A percentile compares a stretch with the other conserved stretches of the same genome.
Conservation (phyloP, 2,329 filamentous ascomycete species). For the Kalmusia sp. region DNA sequence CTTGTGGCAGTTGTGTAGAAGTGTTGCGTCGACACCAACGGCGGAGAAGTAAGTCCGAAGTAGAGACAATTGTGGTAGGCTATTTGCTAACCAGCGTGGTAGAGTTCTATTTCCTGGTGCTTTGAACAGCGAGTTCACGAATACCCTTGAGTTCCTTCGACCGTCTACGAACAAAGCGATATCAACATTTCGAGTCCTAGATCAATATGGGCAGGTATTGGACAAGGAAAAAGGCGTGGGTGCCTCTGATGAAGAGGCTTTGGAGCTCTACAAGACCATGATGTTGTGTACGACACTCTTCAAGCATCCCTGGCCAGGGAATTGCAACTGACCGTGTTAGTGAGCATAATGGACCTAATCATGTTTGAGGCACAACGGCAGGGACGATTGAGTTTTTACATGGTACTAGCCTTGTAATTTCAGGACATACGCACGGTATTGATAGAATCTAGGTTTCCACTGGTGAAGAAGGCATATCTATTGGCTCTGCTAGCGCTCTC, state of each 20-base stretch:
- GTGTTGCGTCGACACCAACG: conserved; percentile 64
- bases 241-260: conserved; percentile 67
- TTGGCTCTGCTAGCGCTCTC: conserved; percentile 85
- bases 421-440: too few relatives aligned
- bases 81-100: conserved; percentile 1
- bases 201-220: conserved; percentile 84
- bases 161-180: conserved; percentile 77
- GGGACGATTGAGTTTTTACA: conserved; percentile 94
- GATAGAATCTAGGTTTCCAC: conserved; percentile 66
- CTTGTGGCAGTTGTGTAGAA: conserved; percentile 56
- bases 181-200: conserved; percentile 89
- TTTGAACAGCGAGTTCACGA: conserved; percentile 91
- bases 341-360: conserved; percentile 90
- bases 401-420: too few relatives aligned
- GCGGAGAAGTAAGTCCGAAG: conserved; percentile 61
- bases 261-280: conserved; percentile 70
- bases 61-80: too few relatives aligned
- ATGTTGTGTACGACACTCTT: conserved; percentile 54
- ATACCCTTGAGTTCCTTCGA: conserved; percentile 76
- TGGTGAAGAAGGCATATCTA: conserved; percentile 91
- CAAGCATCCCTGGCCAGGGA: neutral
- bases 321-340: conserved; percentile 36
- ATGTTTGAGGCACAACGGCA: conserved; percentile 99
- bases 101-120: conserved; percentile 86
- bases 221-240: conserved; percentile 73